These are phyloP conservation scores for Pseudoturritis turrita DNA, from an alignment of 345 rosid species.

Conservation along the genomic window DNA sequence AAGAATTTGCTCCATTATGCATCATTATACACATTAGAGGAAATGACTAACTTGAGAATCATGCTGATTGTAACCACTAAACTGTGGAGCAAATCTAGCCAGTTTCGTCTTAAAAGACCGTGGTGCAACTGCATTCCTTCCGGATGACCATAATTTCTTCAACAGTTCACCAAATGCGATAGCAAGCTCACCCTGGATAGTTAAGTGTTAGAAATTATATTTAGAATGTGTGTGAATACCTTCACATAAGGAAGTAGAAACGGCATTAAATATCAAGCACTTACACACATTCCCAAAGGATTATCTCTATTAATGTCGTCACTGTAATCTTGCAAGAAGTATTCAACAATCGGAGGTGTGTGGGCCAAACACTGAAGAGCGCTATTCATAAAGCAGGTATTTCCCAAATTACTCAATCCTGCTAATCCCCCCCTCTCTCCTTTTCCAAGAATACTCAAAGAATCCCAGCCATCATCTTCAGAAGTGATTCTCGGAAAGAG, in stretches of 20 bases:
- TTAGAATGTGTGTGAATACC: conserved; percentile 1
- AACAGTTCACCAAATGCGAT: conserved; percentile 88
- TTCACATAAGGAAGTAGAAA: conserved; percentile 11
- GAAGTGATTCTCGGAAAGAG: conserved; percentile 29
- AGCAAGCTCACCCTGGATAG: conserved; percentile 93
- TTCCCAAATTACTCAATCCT: conserved; percentile 91
- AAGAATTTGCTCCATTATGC: background rate
- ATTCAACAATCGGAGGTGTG: conserved; percentile 80
- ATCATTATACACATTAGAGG: background rate
- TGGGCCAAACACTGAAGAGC: conserved; percentile 94
- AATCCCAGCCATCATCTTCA: conserved; percentile 46
- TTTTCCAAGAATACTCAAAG: conserved; percentile 37
- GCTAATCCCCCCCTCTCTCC: conserved; percentile 82
- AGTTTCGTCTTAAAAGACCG: conserved; percentile 87
- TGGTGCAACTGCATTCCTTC: conserved; percentile 68
- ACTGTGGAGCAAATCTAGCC: conserved; percentile 95
- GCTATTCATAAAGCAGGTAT: conserved; percentile 98
- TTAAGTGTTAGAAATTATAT: background rate
- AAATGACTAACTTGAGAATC: conserved; percentile 84
- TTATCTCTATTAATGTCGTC: conserved; percentile 75
- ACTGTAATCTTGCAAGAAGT: conserved; percentile 80
- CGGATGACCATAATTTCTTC: conserved; percentile 88
- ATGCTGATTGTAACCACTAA: conserved; percentile 98
- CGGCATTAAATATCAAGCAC: conserved; percentile 23
- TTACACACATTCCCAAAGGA: conserved; percentile 94